Evolutionary conservation across 1,284 basidiomycete species (phyloP), one percentile per base, ranked within the genome.

Genomic region (Ganoderma leucocontextum): DNA sequence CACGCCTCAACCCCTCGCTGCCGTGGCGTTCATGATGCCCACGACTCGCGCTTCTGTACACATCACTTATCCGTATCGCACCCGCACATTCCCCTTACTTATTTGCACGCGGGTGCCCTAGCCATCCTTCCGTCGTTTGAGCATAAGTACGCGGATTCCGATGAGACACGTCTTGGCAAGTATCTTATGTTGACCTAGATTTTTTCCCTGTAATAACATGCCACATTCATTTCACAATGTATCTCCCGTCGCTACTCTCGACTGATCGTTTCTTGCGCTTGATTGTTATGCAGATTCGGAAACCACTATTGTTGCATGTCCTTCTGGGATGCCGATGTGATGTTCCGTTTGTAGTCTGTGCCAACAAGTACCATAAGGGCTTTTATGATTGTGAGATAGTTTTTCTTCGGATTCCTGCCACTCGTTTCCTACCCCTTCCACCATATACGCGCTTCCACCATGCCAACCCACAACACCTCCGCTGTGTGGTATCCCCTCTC

Each of bases 1-100:
- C 90, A 1, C 77, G 77, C 39, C 73, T 82, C 39, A 80, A 78
- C 55, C 78, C 80, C n/a, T 69, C 77, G 58, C 69, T 77, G 38
- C 77, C 79, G 42, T 80, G 77, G 78, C 74, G 78, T 60, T 79
- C 64, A 74, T 75, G 68, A 63, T 63, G 52, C 41, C 25, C 22
- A 55, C 13, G 49, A 17, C 8, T 61, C 47, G 17, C 25, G 36
- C 44, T 25, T 41, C 12, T 62, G 17, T 39, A 53, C 39, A 39
- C 47, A 49, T 39, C 57, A 13, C 17, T 22, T 38, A 41, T 36
- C 22, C 33, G 44, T 49, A 17, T 49, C 10, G 47, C 22, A 22
- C 22, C 44, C 47, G 47, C 39, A 38, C 59, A 44, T 25, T 42
- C 39, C 42, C 36, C 25, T 39, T 17, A 13, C 62, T 36, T 63